Evolutionary conservation across 192 early-diverging fungal genomes (phyloP), one percentile per base, ranked within the genome.

Genomic region (Backusella sp.): DNA sequence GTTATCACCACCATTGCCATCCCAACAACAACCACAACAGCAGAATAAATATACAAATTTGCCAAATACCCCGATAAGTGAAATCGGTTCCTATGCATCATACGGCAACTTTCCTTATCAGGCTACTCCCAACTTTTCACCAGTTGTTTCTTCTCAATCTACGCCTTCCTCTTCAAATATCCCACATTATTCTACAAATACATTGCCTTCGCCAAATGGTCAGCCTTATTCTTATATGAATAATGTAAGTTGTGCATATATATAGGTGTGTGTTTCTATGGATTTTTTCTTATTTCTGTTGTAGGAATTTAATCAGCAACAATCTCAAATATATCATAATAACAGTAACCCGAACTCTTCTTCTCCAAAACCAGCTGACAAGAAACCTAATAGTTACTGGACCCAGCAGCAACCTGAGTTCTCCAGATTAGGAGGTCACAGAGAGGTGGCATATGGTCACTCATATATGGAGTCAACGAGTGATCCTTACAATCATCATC

Each of bases 41-140:
- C 42, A 46, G 12, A 17, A 69, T 37, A 36, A 65, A 35, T 74
- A 67, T 23, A 66, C 62, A 41, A 74, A 65, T 32, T 46, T 74
- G 52, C 73, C 73, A 19, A 74, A 62, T 66, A 67, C 73, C 17
- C 73, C 73, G 15, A 65, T 46, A 15, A 74, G 62, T 67, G 73
- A 74, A 21, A 46, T 74, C 46, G 26, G 62, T 37, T 44, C 52
- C 15, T 62, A 56, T 15, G 35, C 72, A 15, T 62, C 56, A 26
- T 73, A 73, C 37, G 34, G 59, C 12, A 39, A 36, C n/a, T 74
- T 67, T 34, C 73, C 73, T 36, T 74, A 74, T 39, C 65, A 39
- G 21, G 56, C 56, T 62, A 41, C 42, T 19, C n/a, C 70, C 8
- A 34, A 2, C 6, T 71, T 46, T 46, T 44, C 70, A 19, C 39